These are phyloP conservation scores for Claviceps humidiphila DNA, from an alignment of 2,329 filamentous ascomycete species.

Conservation along the genomic window DNA sequence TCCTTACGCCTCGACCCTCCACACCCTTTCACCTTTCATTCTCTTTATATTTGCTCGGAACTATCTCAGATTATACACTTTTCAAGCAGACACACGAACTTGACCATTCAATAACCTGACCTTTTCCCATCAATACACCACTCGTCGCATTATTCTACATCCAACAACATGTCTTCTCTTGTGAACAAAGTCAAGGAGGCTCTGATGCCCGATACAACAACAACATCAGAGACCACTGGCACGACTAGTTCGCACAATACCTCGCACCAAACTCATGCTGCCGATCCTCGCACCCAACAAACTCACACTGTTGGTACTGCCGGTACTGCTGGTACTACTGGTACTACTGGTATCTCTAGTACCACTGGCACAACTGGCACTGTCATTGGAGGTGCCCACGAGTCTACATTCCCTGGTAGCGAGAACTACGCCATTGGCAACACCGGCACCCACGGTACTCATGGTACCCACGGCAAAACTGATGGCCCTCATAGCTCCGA, in stretches of 20 bases:
- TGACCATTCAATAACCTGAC: too few relatives aligned
- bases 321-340: too few relatives aligned
- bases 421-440: constrained; percentile 27
- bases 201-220: constrained; percentile 28
- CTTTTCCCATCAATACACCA: constrained; percentile 1
- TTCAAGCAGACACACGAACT: too few relatives aligned
- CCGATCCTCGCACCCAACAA: constrained; percentile 38
- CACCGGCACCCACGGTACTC: constrained; percentile 7
- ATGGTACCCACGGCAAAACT: constrained; percentile 16
- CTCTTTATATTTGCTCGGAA: neutral
- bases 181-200: constrained; percentile 49
- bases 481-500: constrained; percentile 35
- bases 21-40: neutral
- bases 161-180: constrained; percentile 36
- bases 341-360: too few relatives aligned
- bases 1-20: neutral
- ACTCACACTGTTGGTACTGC: constrained; percentile 19
- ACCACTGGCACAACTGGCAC: constrained; percentile 9
- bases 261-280: constrained; percentile 24
- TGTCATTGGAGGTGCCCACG: constrained; percentile 10
- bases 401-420: constrained; percentile 19
- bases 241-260: constrained; percentile 1
- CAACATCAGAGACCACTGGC: constrained; percentile 8
- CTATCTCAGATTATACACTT: neutral
- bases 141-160: neutral